Evolutionary conservation across 2,329 filamentous ascomycete genomes (phyloP).

Genomic region (Verticillium albo-atrum): DNA sequence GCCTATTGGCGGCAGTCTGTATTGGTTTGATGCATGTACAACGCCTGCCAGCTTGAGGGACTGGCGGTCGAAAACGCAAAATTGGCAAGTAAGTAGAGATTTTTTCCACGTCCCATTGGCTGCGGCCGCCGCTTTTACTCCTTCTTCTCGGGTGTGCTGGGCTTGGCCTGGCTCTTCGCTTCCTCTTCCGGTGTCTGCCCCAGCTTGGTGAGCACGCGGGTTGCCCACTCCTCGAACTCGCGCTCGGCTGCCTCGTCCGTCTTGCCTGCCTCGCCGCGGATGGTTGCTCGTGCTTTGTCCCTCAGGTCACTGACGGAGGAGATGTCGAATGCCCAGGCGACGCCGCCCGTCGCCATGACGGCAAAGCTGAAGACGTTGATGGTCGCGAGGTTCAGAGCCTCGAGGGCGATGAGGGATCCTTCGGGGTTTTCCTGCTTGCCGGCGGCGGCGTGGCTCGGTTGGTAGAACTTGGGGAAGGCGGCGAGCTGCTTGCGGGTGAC

Average conservation of each 20-base stretch:
- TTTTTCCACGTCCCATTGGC: not conserved
- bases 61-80: not conserved
- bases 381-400: slow-evolving; percentile 82
- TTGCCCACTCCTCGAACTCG: slow-evolving; percentile 59
- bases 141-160: not conserved
- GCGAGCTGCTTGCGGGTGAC: slow-evolving; percentile 58
- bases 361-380: slow-evolving; percentile 76
- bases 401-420: slow-evolving; percentile 68
- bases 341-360: slow-evolving; percentile 69
- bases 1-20: not conserved
- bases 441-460: slow-evolving; percentile 48
- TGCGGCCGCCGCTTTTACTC: not conserved
- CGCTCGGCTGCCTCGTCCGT: slow-evolving; percentile 50
- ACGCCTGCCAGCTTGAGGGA: not conserved
- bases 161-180: not conserved
- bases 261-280: slow-evolving; percentile 24
- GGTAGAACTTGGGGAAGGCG: slow-evolving; percentile 67
- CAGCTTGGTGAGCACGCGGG: slow-evolving; percentile 50
- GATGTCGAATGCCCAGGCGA: slow-evolving; percentile 75
- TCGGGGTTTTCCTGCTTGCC: slow-evolving; percentile 45
- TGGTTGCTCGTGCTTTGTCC: slow-evolving; percentile 39
- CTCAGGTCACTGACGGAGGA: slow-evolving; percentile 63
- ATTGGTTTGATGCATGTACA: not conserved
- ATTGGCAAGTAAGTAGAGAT: not conserved
- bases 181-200: slow-evolving; percentile 23